These are phyloP conservation scores for Cajanus cajan DNA, from an alignment of 306 rosid species.

Conservation along the genomic window DNA sequence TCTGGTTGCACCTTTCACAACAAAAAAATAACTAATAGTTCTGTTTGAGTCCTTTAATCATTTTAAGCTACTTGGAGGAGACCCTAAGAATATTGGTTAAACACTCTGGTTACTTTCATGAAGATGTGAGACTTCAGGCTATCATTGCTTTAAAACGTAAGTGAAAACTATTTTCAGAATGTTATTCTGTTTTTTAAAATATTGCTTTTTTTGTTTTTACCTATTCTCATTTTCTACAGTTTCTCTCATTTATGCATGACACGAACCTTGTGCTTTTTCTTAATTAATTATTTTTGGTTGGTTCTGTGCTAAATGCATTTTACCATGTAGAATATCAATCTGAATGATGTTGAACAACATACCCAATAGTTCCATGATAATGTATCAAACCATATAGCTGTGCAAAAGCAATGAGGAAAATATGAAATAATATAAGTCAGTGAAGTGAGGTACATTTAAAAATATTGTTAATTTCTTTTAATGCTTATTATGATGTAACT, in stretches of 20 bases:
- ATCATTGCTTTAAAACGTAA: conserved; percentile 78
- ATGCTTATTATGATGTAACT: no score
- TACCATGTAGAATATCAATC: conserved; percentile 16
- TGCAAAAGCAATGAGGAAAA: background rate
- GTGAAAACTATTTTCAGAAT: conserved; percentile 34
- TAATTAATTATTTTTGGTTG: conserved; percentile 8
- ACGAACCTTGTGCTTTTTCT: background rate
- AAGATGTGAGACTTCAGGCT: conserved; percentile 99
- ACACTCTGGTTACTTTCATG: conserved; percentile 88
- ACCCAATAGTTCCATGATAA: background rate
- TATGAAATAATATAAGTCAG: background rate
- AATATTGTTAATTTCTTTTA: no score
- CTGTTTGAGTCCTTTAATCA: conserved; percentile 46
- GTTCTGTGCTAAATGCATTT: conserved; percentile 6
- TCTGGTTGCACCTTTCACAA: background rate
- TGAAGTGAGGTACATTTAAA: no score
- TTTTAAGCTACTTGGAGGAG: conserved; percentile 90
- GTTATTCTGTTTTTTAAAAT: conserved; percentile 1
- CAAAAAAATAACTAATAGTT: background rate
- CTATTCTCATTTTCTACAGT: background rate
- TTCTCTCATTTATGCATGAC: conserved; percentile 5
- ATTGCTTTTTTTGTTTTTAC: background rate
- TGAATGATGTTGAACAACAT: background rate
- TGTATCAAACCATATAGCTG: background rate
- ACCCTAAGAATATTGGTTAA: conserved; percentile 73